These are phyloP conservation scores for Ophiostoma ulmi DNA, from an alignment of 2,329 filamentous ascomycete genomes.

Conservation along the genomic window DNA sequence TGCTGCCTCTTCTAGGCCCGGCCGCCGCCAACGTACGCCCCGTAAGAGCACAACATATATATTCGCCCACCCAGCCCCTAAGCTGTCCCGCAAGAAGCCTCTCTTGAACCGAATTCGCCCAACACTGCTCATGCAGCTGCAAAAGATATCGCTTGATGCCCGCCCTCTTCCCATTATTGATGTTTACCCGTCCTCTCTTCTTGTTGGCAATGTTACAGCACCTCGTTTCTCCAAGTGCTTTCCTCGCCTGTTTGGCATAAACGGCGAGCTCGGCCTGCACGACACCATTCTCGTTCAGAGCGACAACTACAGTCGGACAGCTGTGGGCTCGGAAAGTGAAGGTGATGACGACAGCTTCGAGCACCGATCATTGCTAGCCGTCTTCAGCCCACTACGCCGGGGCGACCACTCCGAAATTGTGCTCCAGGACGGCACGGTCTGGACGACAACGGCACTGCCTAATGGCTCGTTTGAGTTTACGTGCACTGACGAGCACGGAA, in stretches of 20 bases:
- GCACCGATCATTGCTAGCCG: constrained; percentile 54
- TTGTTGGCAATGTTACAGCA: constrained; percentile 52
- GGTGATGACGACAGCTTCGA: constrained; percentile 43
- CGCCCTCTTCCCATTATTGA: constrained; percentile 66
- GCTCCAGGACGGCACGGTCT: constrained; percentile 57
- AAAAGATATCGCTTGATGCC: constrained; percentile 55
- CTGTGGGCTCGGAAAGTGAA: constrained; percentile 37
- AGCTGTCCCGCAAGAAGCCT: constrained; percentile 55
- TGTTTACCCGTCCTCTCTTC: constrained; percentile 62
- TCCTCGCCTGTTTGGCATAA: constrained; percentile 58
- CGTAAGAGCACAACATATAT: constrained; percentile 59
- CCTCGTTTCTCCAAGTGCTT: constrained; percentile 56
- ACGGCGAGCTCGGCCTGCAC: constrained; percentile 58
- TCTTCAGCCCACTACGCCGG: constrained; percentile 58
- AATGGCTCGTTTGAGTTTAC: constrained; percentile 64
- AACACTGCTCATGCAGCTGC: constrained; percentile 65
- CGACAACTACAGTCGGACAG: constrained; percentile 54
- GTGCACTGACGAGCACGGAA: constrained; percentile 53
- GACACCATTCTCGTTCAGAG: constrained; percentile 68
- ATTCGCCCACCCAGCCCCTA: constrained; percentile 62
- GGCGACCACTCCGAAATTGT: constrained; percentile 60
- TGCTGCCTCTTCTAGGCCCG: constrained; percentile 38
- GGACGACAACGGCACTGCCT: constrained; percentile 49
- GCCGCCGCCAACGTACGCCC: constrained; percentile 36
- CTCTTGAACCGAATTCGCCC: constrained; percentile 63